Conservation (phyloP, 2,329 filamentous ascomycete genomes). For the Cryphonectria radicalis region DNA sequence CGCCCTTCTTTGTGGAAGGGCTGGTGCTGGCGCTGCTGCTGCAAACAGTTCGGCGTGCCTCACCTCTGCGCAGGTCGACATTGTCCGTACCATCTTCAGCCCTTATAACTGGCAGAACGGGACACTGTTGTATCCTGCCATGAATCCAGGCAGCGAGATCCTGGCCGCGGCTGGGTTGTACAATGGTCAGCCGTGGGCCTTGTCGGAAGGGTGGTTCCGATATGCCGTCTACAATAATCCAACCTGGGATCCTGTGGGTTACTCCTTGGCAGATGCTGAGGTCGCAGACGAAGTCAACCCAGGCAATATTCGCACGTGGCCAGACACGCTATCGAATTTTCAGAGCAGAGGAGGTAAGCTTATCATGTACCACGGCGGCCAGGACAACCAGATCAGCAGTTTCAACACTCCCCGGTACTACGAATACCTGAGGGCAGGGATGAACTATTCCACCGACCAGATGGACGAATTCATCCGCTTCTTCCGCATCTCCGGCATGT, state of each 20-base stretch:
- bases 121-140: slow-evolving; percentile 41
- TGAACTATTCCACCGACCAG: slow-evolving; percentile 40
- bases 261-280: slow-evolving; percentile 44
- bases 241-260: slow-evolving; percentile 44
- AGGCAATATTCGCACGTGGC: slow-evolving; percentile 32
- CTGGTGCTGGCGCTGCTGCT: not conserved
- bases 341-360: slow-evolving; percentile 48
- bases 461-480: slow-evolving; percentile 52
- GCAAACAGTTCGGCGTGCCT: slow-evolving; percentile 36
- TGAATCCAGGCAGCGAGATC: slow-evolving; percentile 52
- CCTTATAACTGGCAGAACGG: slow-evolving; percentile 32
- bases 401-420: slow-evolving; percentile 53
- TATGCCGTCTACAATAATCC: slow-evolving; percentile 50
- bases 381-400: slow-evolving; percentile 49
- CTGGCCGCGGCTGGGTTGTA: slow-evolving; percentile 43
- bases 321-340: slow-evolving; percentile 44
- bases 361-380: slow-evolving; percentile 50
- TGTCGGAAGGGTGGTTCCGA: slow-evolving; percentile 51
- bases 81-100: slow-evolving; percentile 33
- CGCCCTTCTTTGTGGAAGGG: slow-evolving; percentile 23
- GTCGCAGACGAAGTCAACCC: slow-evolving; percentile 31
- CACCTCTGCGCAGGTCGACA: slow-evolving; percentile 26
- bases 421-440: slow-evolving; percentile 47
- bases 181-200: slow-evolving; percentile 45
- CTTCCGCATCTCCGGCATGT: slow-evolving; percentile 57